Evolutionary conservation across 1,139 yeast genomes (phyloP).

Genomic region (Zhuliangozyma parablackwelliae): DNA sequence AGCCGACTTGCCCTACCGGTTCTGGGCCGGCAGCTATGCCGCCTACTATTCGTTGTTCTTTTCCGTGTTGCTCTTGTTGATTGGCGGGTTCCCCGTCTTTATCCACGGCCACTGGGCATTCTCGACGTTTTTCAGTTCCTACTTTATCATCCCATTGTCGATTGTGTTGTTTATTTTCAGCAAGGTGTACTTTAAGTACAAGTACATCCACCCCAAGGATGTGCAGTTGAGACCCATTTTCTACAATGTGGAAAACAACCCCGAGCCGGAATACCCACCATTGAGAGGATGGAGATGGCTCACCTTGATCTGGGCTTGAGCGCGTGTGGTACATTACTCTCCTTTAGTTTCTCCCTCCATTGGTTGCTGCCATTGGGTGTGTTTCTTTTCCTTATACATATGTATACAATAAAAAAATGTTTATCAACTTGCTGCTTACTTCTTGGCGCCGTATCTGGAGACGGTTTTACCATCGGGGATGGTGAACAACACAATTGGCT

Average conservation of each 20-base stretch:
- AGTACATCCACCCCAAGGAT: conserved; percentile 22
- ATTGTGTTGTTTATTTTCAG: conserved; percentile 22
- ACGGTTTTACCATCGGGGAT: conserved; percentile 96
- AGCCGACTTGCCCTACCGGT: conserved; percentile 29
- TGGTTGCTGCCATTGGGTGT: too few relatives aligned
- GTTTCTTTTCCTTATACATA: too few relatives aligned
- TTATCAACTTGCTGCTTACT: conserved; percentile 18
- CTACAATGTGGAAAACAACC: conserved; percentile 29
- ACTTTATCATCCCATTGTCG: conserved; percentile 32
- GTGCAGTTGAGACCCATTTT: conserved; percentile 30
- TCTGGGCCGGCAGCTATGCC: conserved; percentile 20
- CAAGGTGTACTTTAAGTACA: conserved; percentile 25
- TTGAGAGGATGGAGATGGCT: conserved; percentile 23
- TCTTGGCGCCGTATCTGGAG: conserved; percentile 70
- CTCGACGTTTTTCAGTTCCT: conserved; percentile 32
- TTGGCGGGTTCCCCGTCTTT: conserved; percentile 39
- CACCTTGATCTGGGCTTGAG: conserved; percentile 21
- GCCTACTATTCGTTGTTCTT: conserved; percentile 35
- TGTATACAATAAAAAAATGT: too few relatives aligned
- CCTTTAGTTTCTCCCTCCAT: neutral
- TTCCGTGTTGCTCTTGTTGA: conserved; percentile 28
- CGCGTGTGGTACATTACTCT: neutral
- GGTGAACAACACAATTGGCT: conserved; percentile 78
- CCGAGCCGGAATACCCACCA: conserved; percentile 30
- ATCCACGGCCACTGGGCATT: conserved; percentile 30